These are phyloP conservation scores for Gleditsia sinensis DNA, from an alignment of 306 rosid genomes.

Conservation along the genomic window DNA sequence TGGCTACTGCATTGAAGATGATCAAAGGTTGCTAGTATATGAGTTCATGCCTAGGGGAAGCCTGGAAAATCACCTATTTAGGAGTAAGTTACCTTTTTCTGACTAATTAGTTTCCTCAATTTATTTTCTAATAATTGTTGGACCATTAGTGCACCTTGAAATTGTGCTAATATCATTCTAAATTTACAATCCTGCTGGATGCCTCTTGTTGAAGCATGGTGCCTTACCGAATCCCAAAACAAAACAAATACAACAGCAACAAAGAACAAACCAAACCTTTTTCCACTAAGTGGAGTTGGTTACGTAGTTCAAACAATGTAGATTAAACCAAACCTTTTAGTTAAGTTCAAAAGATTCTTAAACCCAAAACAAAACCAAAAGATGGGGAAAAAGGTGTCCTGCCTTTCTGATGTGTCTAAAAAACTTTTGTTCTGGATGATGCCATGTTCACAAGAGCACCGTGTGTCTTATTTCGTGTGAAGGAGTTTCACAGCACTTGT, in stretches of 20 bases:
- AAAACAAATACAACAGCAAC: too few relatives aligned
- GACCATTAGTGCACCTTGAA: background rate
- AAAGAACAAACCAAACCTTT: too few relatives aligned
- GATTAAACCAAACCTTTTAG: too few relatives aligned
- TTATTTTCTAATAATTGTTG: background rate
- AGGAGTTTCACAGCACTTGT: background rate
- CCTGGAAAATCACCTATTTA: conserved; percentile 88
- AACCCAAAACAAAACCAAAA: conserved; percentile 12
- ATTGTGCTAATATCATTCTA: background rate
- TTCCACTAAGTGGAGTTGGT: too few relatives aligned
- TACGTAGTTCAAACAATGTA: too few relatives aligned
- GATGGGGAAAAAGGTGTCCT: background rate
- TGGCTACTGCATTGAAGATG: conserved; percentile 88
- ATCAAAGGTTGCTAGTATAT: conserved; percentile 82
- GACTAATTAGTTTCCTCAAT: background rate
- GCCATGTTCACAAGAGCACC: background rate
- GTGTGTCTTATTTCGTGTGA: background rate
- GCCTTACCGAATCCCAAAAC: too few relatives aligned
- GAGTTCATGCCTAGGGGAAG: conserved; percentile 96
- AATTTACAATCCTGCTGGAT: background rate
- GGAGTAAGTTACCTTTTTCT: conserved; percentile 55
- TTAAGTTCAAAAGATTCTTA: too few relatives aligned
- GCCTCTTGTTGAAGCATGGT: conserved; percentile 27
- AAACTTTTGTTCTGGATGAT: background rate
- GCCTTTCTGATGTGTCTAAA: background rate